phyloP scores from a whole-genome alignment of 75 land plant genomes.

The Picea glauca region DNA sequence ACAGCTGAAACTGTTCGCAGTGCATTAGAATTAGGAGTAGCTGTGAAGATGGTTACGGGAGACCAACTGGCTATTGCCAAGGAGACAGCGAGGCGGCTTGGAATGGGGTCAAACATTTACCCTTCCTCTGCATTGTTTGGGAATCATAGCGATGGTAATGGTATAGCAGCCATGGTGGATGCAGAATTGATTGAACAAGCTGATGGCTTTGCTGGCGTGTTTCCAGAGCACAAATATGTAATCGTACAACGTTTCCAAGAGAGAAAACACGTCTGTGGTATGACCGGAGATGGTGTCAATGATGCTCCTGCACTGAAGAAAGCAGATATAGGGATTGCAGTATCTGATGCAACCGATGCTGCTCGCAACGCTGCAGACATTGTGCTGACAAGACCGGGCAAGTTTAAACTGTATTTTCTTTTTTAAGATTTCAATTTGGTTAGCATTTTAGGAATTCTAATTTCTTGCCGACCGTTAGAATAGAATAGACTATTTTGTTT shows the following conservation, averaged over 20 bases:
- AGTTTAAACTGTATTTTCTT: background rate
- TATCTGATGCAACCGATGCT: constrained; percentile 96
- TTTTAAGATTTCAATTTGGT: no score
- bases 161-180: constrained; percentile 21
- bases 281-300: constrained; percentile 99
- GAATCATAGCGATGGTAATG: background rate
- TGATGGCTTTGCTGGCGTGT: constrained; percentile 43
- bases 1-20: constrained; percentile 32
- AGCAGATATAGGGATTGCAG: constrained; percentile 98
- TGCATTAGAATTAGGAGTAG: constrained; percentile 32
- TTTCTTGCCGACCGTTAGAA: no score
- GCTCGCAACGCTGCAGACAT: constrained; percentile 43
- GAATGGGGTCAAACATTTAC: constrained; percentile 42
- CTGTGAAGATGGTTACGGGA: constrained; percentile 40
- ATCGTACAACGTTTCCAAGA: constrained; percentile 31
- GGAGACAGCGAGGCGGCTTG: constrained; percentile 32
- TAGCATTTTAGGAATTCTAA: no score
- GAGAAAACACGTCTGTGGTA: constrained; percentile 41
- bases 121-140: constrained; percentile 30
- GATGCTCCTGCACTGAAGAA: constrained; percentile 98
- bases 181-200: constrained; percentile 36
- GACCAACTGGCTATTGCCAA: constrained; percentile 41
- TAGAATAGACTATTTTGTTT: no score
- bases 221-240: constrained; percentile 36
- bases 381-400: constrained; percentile 31